Percentiles rank a stretch among this genome's conserved stretches.
Conservation (phyloP, 2,329 filamentous ascomycete genomes). For the Epichloe elymi region DNA sequence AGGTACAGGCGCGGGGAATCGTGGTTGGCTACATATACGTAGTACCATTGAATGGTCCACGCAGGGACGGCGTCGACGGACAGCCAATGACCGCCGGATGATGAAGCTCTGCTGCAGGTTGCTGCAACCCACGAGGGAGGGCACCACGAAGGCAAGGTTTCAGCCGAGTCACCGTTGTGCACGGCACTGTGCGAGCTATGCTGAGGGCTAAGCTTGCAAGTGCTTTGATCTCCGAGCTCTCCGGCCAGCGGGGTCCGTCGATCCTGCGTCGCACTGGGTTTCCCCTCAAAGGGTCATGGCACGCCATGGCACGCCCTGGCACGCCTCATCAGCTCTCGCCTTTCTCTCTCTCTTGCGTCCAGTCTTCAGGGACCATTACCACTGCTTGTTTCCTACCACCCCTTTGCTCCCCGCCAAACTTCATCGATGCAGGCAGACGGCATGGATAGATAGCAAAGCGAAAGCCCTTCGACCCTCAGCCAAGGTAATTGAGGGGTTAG, state of each 20-base stretch:
- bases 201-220: too few species aligned
- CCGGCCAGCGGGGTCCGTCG: not conserved
- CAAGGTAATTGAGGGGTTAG: not conserved
- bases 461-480: not conserved
- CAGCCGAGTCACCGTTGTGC: not conserved
- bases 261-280: not conserved
- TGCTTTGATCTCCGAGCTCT: too few species aligned
- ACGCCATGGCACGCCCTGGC: not conserved
- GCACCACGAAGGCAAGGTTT: not conserved
- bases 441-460: not conserved
- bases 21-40: not conserved
- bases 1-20: not conserved
- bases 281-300: conserved; percentile 1
- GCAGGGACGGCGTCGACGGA: not conserved
- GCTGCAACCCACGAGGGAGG: not conserved
- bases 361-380: not conserved
- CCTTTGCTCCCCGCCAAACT: not conserved
- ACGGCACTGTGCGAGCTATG: conserved; percentile 1
- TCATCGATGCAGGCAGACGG: not conserved
- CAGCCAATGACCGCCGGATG: not conserved
- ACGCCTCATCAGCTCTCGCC: not conserved
- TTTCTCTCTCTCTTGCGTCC: not conserved
- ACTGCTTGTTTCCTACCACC: not conserved
- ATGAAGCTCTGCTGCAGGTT: not conserved
- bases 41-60: not conserved